These are phyloP conservation scores for Castanea sativa DNA, from an alignment of 306 rosid genomes.

Conservation along the genomic window DNA sequence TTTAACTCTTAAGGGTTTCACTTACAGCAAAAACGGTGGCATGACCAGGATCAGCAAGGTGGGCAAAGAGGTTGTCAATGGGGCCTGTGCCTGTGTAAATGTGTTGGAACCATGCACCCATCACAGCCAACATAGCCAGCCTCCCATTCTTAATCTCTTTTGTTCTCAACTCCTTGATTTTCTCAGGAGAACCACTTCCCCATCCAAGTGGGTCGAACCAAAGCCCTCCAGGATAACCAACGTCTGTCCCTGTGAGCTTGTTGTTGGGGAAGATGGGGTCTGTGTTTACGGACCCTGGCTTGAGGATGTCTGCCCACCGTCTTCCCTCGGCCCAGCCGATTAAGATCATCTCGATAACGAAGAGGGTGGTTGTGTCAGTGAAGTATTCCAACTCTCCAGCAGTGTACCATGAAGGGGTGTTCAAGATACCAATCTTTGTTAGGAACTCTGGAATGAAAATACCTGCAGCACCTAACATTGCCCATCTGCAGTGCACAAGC, in stretches of 20 bases:
- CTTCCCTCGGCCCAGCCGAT: slow-evolving; percentile 84
- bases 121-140: slow-evolving; percentile 76
- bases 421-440: slow-evolving; percentile 62
- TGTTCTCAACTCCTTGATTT: slow-evolving; percentile 69
- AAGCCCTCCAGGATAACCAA: slow-evolving; percentile 70
- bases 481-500: slow-evolving; percentile 80
- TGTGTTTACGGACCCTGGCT: slow-evolving; percentile 67
- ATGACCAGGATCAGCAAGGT: slow-evolving; percentile 81
- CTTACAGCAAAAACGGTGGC: slow-evolving; percentile 69
- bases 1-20: not conserved
- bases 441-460: slow-evolving; percentile 75
- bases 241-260: slow-evolving; percentile 78
- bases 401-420: slow-evolving; percentile 74
- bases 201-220: slow-evolving; percentile 79
- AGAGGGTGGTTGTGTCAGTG: slow-evolving; percentile 72
- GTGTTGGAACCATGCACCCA: slow-evolving; percentile 85
- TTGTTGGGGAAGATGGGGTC: slow-evolving; percentile 81
- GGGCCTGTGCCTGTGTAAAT: slow-evolving; percentile 75
- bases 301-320: slow-evolving; percentile 72
- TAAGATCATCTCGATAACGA: slow-evolving; percentile 56
- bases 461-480: slow-evolving; percentile 77
- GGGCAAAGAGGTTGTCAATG: slow-evolving; percentile 77
- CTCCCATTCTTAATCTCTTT: slow-evolving; percentile 78
- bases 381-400: slow-evolving; percentile 70
- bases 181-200: slow-evolving; percentile 75